Base-by-base conservation (phyloP, 768 basidiomycete genomes). In the Serendipita sp. region DNA sequence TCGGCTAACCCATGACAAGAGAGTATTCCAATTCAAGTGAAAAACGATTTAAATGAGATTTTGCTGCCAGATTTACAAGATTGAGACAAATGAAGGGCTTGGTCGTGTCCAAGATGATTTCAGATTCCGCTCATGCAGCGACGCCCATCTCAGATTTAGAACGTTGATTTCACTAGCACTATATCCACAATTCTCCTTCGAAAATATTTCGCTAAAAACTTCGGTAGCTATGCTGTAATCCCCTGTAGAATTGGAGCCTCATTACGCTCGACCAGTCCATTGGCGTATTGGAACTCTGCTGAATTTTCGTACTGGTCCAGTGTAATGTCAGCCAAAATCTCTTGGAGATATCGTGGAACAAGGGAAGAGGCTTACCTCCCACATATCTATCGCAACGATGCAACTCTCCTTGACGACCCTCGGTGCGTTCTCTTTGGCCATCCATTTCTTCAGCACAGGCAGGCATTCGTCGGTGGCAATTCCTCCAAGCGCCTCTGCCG, bases 401-500 rank as follows among this genome's bases (percentile, higher is more conserved):
- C 96, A 98, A 68, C 93, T 96, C 75, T 99, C 94, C 64, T 86
- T 82, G 2, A 99, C 96, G 23, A 98, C 94, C 13, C 81, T 77
- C 0, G 94, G 93, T 5, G 89, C 84, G 69, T 92, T 89, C 66
- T 81, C 79, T 68, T 85, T 80, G 28, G 74, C 75, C 78, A 88
- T 84, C 85, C 91, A 96, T 72, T 93, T 88, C 68, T 84, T 83
- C 44, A 99, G 76, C 68, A 92, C 81, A 1, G 88, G 86, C 38
- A 97, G 78, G 2, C 96, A 93, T 64, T 95, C 92, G 0, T 91
- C 89, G 1, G 88, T 91, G 32, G 87, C 94, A 65, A 99, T 98
- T 3, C 95, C 91, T n/a, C 96, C 96, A 0, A 99, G 81, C 4
- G 96, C 96, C 74, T 99, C 96, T 2, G 96, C 96, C 30, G 95